Percentiles rank a stretch among this genome's conserved stretches.
Conservation (phyloP, 805 yeast species). For the Metschnikowia orientalis region DNA sequence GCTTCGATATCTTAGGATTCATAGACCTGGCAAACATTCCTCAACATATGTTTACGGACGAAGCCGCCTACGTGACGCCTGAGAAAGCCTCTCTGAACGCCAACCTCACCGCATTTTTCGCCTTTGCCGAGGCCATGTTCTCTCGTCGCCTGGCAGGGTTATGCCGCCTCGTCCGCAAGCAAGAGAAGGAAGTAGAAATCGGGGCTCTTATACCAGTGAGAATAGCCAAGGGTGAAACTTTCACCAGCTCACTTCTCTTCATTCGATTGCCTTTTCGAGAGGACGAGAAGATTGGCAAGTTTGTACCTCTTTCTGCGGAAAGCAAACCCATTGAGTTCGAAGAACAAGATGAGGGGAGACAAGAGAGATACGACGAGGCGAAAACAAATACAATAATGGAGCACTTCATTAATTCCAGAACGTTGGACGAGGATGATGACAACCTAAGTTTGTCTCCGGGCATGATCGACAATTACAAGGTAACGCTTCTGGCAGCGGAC, state of each 20-base stretch:
- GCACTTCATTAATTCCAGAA: conserved; percentile 24
- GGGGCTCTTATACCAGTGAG: conserved; percentile 52
- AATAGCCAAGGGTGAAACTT: conserved; percentile 8
- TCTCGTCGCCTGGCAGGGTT: conserved; percentile 48
- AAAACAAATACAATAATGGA: conserved; percentile 28
- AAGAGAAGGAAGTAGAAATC: conserved; percentile 42
- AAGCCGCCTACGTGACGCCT: conserved; percentile 53
- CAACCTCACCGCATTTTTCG: conserved; percentile 32
- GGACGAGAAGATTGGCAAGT: conserved; percentile 62
- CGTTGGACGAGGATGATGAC: conserved; percentile 8
- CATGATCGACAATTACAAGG: conserved; percentile 15
- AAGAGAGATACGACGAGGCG: neutral
- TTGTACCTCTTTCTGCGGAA: conserved; percentile 28
- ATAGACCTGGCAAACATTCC: conserved; percentile 45
- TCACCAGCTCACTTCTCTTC: conserved; percentile 42
- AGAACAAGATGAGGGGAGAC: neutral
- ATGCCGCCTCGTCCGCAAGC: conserved; percentile 58
- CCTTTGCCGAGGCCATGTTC: conserved; percentile 49
- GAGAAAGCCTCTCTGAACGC: conserved; percentile 23
- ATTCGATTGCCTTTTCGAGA: conserved; percentile 67
- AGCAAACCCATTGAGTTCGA: conserved; percentile 4
- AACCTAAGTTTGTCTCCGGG: neutral
- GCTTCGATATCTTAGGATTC: conserved; percentile 65
- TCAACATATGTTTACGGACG: conserved; percentile 55
- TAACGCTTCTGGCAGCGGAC: conserved; percentile 16